Base-by-base conservation (phyloP, 345 rosid species). In the Aurinia saxatilis region DNA sequence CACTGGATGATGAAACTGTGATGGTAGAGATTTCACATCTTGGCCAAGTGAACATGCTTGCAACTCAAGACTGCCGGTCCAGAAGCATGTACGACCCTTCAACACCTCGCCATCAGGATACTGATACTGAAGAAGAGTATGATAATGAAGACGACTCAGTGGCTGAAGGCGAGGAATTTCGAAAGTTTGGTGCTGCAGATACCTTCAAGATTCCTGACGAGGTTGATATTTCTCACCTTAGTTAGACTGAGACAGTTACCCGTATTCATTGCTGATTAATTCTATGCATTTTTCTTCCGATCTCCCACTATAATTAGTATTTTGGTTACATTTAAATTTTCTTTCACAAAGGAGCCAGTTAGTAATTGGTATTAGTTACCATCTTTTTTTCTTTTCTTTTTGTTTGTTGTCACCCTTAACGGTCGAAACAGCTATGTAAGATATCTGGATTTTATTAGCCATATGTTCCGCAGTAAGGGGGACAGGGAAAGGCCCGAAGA, bases 31-130 rank as follows among this genome's bases (percentile, higher is more conserved):
- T 93, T 36, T 93, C 99, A 66, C 97, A 82, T 67, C 93, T 67
- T 52, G 90, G 96, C 34, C 96, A 85, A 81, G 99, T 85, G 57
- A 85, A 82, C 77, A 90, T 93, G 83, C 96, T 93, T 19, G 96
- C 97, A 25, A 75, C 95, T 47, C 76, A 66, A 4, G 79, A 78
- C 65, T 87, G 96, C 82, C 78, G 64, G 40, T 79, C 99, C 44
- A 81, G 71, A 75, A 87, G 99, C 49, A 11, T 73, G 15, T 8
- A 42, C 11, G 95, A 87, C 57, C 73, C 78, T 6, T 63, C 72
- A 5, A 40, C 77, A 25, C 73, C 67, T 0, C 34, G 56, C 67
- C 57, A 57, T 57, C 60, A 51, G 19, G 29, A 75, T 76, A 19
- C 1, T 14, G 29, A 75, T 76, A 19, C 1, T 14, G 35, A 40